Evolutionary conservation across 2,329 filamentous ascomycete species (phyloP).

Genomic region (Fusarium mundagurra): DNA sequence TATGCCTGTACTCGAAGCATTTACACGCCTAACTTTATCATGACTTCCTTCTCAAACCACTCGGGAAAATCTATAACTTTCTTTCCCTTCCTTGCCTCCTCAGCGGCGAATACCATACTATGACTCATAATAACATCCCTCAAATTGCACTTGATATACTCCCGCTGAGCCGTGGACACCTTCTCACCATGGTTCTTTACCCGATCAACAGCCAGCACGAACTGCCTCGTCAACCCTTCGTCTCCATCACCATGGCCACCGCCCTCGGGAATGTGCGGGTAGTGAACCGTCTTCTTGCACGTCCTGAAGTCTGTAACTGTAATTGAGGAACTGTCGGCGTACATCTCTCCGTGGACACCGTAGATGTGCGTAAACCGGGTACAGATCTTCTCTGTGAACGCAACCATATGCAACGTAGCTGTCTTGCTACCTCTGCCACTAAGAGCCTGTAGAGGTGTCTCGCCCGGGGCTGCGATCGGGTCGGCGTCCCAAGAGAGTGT

Average conservation of each 20-base stretch:
- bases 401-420: background rate
- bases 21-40: background rate
- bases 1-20: accelerated
- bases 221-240: background rate
- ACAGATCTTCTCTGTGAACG: background rate
- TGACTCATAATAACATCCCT: background rate
- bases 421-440: background rate
- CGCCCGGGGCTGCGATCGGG: background rate
- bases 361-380: background rate
- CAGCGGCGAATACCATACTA: background rate
- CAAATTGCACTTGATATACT: background rate
- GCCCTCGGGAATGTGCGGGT: background rate
- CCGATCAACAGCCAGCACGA: background rate
- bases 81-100: background rate
- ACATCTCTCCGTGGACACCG: background rate
- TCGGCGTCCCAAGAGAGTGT: background rate
- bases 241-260: background rate
- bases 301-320: background rate
- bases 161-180: background rate
- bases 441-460: background rate
- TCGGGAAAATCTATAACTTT: background rate
- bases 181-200: background rate
- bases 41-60: background rate
- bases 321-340: background rate
- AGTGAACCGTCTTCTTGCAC: background rate